Conservation (phyloP, 1,284 basidiomycete species). For the Erythrobasidium hasegawianum region DNA sequence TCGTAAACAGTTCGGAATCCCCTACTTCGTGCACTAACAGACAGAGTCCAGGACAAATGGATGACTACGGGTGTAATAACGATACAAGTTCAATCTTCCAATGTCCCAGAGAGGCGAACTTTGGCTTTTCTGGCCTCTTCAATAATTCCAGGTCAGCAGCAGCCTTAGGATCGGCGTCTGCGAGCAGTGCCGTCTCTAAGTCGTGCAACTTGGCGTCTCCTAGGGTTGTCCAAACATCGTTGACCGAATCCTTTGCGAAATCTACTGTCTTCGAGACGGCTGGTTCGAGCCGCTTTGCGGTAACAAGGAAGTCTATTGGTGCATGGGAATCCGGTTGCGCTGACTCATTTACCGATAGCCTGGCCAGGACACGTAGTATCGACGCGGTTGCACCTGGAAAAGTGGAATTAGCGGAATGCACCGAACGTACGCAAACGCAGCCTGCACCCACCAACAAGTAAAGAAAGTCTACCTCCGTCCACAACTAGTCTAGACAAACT, state of each 20-base stretch:
- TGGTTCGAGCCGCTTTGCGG: conserved; percentile 10
- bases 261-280: conserved; percentile 1
- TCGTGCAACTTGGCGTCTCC: conserved; percentile 32
- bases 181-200: conserved; percentile 28
- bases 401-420: too few species aligned
- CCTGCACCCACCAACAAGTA: conserved; percentile 25
- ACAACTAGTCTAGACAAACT: conserved; percentile 72
- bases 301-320: not conserved
- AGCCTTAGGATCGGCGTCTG: conserved; percentile 19
- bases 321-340: not conserved
- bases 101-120: conserved; percentile 12
- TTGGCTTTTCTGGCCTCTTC: conserved; percentile 27
- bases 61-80: too few species aligned
- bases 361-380: conserved; percentile 6
- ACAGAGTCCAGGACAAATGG: too few species aligned
- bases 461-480: conserved; percentile 39
- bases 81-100: conserved; percentile 18
- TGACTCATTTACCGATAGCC: conserved; percentile 1
- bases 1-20: too few species aligned
- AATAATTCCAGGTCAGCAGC: conserved; percentile 19
- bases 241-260: not conserved
- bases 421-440: too few species aligned
- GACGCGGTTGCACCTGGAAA: conserved; percentile 9
- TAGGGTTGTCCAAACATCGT: conserved; percentile 20
- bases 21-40: too few species aligned